Conservation (phyloP, 805 yeast genomes). For the Kodamaea lidongshanica region DNA sequence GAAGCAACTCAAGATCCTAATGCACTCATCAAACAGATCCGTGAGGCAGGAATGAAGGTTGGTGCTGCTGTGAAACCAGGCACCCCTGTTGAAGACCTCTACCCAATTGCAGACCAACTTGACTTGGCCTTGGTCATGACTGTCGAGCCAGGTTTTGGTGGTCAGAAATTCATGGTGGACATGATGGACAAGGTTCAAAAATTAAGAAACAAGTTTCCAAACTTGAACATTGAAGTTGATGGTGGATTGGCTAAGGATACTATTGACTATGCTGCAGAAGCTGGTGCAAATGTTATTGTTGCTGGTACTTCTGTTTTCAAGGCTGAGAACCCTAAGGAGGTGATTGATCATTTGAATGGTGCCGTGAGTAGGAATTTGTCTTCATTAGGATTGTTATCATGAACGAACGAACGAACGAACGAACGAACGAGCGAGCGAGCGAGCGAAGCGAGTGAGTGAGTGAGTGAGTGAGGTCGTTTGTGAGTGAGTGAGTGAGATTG, state of each 20-base stretch:
- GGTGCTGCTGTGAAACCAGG: constrained; percentile 94
- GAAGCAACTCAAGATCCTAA: constrained; percentile 82
- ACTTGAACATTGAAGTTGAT: constrained; percentile 88
- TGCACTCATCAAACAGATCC: constrained; percentile 69
- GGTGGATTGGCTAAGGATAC: constrained; percentile 92
- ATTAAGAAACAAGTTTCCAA: constrained; percentile 67
- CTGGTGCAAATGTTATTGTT: constrained; percentile 97
- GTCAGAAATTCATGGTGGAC: constrained; percentile 89
- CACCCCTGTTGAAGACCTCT: constrained; percentile 78
- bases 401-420: too few relatives aligned
- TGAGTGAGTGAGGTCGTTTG: too few relatives aligned
- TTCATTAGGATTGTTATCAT: constrained; percentile 8
- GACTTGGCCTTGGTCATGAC: constrained; percentile 98
- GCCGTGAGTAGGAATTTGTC: constrained; percentile 49
- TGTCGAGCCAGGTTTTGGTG: constrained; percentile 98
- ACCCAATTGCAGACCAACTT: constrained; percentile 64
- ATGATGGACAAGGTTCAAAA: constrained; percentile 94
- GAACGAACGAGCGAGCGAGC: too few relatives aligned
- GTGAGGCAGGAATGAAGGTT: constrained; percentile 77
- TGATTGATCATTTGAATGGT: constrained; percentile 61
- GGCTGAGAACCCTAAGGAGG: constrained; percentile 71
- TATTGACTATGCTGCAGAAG: constrained; percentile 81
- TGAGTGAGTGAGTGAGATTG: too few relatives aligned
- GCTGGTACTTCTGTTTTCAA: constrained; percentile 94
- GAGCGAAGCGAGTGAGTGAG: too few relatives aligned